A percentile compares a stretch with the other conserved stretches of the same genome.
Conservation (phyloP, 2,329 filamentous ascomycete species). For the Fusarium sp. region DNA sequence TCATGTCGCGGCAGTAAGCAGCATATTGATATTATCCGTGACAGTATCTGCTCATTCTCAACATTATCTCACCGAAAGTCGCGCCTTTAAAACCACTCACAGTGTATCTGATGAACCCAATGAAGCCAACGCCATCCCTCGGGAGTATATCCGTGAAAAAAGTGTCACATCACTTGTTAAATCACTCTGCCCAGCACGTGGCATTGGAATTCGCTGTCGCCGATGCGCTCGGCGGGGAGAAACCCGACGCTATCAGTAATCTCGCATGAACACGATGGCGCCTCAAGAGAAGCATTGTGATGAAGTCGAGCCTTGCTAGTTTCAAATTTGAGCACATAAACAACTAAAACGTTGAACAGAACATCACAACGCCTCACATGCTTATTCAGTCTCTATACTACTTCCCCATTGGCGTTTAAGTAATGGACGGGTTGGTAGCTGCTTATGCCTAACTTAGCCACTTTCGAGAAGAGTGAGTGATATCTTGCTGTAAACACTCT, state of each 20-base stretch:
- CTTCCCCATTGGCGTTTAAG: slow-evolving; percentile 21
- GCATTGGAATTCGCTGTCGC: slow-evolving; percentile 8
- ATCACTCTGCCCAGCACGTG: slow-evolving; percentile 27
- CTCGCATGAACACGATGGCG: slow-evolving; percentile 3
- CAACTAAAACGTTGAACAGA: slow-evolving; percentile 4
- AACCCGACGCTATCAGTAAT: slow-evolving; percentile 29
- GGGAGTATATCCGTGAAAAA: not conserved
- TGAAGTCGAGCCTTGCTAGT: not conserved
- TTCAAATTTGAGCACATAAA: not conserved
- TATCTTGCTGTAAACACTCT: not conserved
- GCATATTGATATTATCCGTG: slow-evolving; percentile 24
- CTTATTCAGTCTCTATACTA: slow-evolving; percentile 15
- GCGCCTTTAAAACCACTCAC: slow-evolving; percentile 14
- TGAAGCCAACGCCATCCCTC: slow-evolving; percentile 2
- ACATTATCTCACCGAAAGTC: slow-evolving; percentile 20
- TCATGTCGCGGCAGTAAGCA: not conserved
- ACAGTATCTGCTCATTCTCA: slow-evolving; percentile 6
- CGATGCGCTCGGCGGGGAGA: slow-evolving; percentile 30
- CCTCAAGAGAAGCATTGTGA: not conserved
- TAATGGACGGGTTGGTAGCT: not conserved
- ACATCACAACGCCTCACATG: slow-evolving; percentile 15
- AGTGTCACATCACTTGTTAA: slow-evolving; percentile 1
- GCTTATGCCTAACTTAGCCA: slow-evolving; percentile 31
- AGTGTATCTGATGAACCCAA: not conserved
- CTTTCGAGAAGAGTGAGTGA: not conserved